These are phyloP conservation scores for Pseudopediastrum boryanum DNA, from an alignment of 139 green algal genomes.

Conservation along the genomic window DNA sequence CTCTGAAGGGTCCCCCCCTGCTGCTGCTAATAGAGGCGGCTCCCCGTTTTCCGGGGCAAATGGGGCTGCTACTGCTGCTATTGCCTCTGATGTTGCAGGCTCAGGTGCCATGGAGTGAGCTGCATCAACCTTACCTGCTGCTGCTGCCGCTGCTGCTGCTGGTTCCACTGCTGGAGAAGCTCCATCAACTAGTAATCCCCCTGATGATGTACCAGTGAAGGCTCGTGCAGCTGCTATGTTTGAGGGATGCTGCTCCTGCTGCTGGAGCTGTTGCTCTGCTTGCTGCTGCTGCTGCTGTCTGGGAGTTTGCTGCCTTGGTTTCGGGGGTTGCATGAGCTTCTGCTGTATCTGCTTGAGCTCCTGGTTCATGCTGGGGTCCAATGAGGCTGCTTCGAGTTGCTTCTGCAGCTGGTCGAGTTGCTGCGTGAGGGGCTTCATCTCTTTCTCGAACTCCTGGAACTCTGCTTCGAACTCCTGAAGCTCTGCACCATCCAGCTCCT, in stretches of 20 bases:
- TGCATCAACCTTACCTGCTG: neutral
- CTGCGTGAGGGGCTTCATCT: no score
- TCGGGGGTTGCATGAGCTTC: no score
- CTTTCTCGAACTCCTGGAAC: no score
- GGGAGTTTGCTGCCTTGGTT: no score
- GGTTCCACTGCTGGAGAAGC: neutral
- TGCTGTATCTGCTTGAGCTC: no score
- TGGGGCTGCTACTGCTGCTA: neutral
- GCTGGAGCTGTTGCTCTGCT: neutral
- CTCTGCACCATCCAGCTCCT: no score
- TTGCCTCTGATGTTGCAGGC: constrained; percentile 1
- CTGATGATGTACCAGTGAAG: neutral
- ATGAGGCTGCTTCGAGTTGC: no score
- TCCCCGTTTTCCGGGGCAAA: neutral
- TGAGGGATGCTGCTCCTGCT: neutral
- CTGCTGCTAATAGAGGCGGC: neutral
- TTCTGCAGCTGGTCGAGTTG: no score
- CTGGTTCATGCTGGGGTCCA: no score
- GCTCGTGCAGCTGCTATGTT: neutral
- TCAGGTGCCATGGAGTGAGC: neutral
- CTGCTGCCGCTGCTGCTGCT: neutral
- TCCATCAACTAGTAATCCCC: neutral
- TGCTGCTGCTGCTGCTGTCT: neutral
- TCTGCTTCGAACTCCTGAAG: no score
- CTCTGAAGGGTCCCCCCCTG: no score